Conservation (phyloP, 2,329 filamentous ascomycete species). For the Nakataea oryzae region DNA sequence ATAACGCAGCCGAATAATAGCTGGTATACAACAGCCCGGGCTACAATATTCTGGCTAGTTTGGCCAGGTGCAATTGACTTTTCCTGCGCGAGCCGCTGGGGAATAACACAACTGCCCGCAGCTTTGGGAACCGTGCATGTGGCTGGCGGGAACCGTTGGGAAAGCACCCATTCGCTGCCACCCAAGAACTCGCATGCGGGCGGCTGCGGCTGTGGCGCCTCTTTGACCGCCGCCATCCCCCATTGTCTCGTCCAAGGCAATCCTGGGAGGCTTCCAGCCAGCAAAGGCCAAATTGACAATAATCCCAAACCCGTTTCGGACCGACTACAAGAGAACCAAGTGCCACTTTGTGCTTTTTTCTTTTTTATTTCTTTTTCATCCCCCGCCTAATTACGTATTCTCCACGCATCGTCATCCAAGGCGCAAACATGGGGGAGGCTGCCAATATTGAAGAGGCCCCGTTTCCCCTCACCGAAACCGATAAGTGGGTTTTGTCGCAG, state of each 20-base stretch:
- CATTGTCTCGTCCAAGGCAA: neutral
- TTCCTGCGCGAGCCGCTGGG: too few species aligned
- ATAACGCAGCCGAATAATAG: too few species aligned
- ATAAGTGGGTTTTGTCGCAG: constrained; percentile 46
- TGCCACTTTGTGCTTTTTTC: neutral
- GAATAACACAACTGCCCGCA: too few species aligned
- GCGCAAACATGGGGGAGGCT: constrained; percentile 26
- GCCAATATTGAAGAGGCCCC: constrained; percentile 28
- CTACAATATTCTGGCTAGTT: too few species aligned
- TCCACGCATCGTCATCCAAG: neutral
- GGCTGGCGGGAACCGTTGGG: neutral
- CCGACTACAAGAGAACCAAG: neutral
- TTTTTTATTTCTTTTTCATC: too few species aligned
- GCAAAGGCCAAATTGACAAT: neutral
- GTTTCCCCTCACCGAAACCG: constrained; percentile 49
- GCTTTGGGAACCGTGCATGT: too few species aligned
- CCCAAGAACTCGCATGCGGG: neutral
- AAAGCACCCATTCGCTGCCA: neutral
- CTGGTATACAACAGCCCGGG: too few species aligned
- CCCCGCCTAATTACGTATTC: neutral
- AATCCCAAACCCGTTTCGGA: neutral
- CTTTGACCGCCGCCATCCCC: neutral
- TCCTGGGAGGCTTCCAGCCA: neutral
- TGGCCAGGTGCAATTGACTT: too few species aligned
- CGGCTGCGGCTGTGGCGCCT: too few species aligned